A percentile compares a stretch with the other conserved stretches of the same genome.
Conservation (phyloP, 2,329 filamentous ascomycete species). For the Pestalotiopsis sp. region DNA sequence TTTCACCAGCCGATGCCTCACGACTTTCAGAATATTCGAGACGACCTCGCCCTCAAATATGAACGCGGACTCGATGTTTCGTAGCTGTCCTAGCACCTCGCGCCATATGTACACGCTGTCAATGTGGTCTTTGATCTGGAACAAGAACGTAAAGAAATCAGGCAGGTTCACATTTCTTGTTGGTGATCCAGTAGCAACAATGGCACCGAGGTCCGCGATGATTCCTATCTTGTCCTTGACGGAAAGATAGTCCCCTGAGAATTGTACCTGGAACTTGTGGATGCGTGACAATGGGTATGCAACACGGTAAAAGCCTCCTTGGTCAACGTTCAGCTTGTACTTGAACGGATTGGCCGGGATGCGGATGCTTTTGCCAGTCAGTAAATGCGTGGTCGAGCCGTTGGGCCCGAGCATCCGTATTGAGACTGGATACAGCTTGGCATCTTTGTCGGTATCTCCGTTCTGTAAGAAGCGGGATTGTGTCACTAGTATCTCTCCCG, state of each 20-base stretch:
- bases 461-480: conserved; percentile 6
- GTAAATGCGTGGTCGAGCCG: not conserved
- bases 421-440: not conserved
- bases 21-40: not conserved
- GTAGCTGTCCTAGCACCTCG: conserved; percentile 9
- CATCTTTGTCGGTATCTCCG: not conserved
- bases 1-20: not conserved
- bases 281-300: conserved; percentile 9
- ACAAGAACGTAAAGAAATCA: conserved; percentile 11
- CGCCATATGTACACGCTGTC: conserved; percentile 6
- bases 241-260: conserved; percentile 7
- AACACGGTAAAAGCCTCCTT: conserved; percentile 12
- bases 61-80: not conserved
- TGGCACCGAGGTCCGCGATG: conserved; percentile 11
- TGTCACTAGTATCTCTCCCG: not conserved
- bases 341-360: conserved; percentile 6
- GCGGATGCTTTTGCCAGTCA: not conserved
- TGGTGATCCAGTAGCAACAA: not conserved
- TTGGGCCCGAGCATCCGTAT: conserved; percentile 5
- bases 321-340: conserved; percentile 13
- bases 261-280: conserved; percentile 11
- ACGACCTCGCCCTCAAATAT: conserved; percentile 7
- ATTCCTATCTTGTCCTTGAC: conserved; percentile 11
- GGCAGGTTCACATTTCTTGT: not conserved
- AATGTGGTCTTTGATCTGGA: conserved; percentile 1